Evolutionary conservation across 2,329 filamentous ascomycete species (phyloP), one percentile per base, ranked within the genome.

Genomic region (Aureobasidium musti): DNA sequence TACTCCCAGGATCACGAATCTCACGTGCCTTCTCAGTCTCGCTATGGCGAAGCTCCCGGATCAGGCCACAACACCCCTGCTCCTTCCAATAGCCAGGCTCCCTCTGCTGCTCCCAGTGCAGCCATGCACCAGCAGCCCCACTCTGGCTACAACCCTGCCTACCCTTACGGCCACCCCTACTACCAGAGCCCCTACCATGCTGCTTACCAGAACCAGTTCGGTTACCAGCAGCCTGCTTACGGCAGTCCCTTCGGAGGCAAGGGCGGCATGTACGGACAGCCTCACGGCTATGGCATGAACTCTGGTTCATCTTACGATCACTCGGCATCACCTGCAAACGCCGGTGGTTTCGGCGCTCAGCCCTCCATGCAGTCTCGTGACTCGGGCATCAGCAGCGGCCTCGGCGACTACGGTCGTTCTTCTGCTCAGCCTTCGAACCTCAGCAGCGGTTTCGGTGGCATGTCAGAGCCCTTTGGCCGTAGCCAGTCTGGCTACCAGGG

Each of bases 41-140:
- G 89, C 71, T 89, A 89, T 73, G 84, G 87, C 69, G 92, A 96
- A 65, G 85, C 86, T 69, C 91, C 92, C 74, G 92, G 89, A 81
- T 97, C 92, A 76, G 94, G 92, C 52, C 90, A 95, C 77, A 94
- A 90, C 73, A 97, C 93, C 2, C 93, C 94, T 41, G 95, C 96
- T 80, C 92, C 93, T 33, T 84, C 89, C 47, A 77, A 86, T 68
- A 83, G 83, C 67, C 81, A 79, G 63, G 83, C 84, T 67, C 84
- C 86, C 70, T 78, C 80, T 65, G 80, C 79, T 23, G 67, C 68
- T 21, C 70, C 70, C 7, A 66, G 68, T 59, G 82, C 84, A 69
- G 83, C 83, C 57, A 77, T 79, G 68, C 67, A 71, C 33, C 72
- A 74, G 64, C 82, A 84, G 72, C 82, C 84, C 68, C 80, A 82